Evolutionary conservation across 2,329 filamentous ascomycete genomes (phyloP).

Genomic region (Seiridium cupressi): DNA sequence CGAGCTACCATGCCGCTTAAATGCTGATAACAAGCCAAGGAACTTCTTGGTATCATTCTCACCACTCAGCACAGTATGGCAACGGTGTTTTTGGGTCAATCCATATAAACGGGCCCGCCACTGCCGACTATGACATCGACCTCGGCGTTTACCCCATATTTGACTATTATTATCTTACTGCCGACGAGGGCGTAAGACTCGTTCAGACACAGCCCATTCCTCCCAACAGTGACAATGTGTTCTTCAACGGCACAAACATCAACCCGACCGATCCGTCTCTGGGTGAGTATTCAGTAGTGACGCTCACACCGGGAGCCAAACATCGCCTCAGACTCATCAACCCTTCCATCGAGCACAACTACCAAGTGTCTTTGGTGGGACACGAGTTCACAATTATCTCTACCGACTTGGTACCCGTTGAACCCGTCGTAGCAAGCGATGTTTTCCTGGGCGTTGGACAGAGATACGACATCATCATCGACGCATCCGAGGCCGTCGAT

Average conservation of each 20-base stretch:
- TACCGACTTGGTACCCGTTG: slow-evolving; percentile 49
- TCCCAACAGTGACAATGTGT: slow-evolving; percentile 36
- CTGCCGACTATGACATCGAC: slow-evolving; percentile 51
- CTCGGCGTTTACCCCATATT: slow-evolving; percentile 46
- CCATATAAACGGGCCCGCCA: slow-evolving; percentile 46
- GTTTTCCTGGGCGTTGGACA: slow-evolving; percentile 49
- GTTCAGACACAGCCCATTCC: slow-evolving; percentile 19
- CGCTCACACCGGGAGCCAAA: slow-evolving; percentile 40
- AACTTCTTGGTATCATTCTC: slow-evolving; percentile 42
- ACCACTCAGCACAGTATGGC: slow-evolving; percentile 48
- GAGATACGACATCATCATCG: slow-evolving; percentile 47
- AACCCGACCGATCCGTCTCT: slow-evolving; percentile 23
- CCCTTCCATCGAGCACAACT: slow-evolving; percentile 45
- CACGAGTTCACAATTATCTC: slow-evolving; percentile 50
- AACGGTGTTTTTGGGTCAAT: slow-evolving; percentile 53
- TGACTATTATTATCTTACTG: slow-evolving; percentile 45
- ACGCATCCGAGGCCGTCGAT: slow-evolving; percentile 30
- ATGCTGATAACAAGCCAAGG: background rate
- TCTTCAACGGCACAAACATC: slow-evolving; percentile 43
- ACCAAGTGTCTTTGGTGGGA: slow-evolving; percentile 46
- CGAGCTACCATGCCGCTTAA: background rate
- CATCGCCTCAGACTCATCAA: slow-evolving; percentile 52
- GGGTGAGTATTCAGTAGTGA: slow-evolving; percentile 32
- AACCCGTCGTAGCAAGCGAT: slow-evolving; percentile 45
- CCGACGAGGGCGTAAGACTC: slow-evolving; percentile 22